phyloP scores from a whole-genome alignment of 805 yeast genomes.

The Saturnispora hagleri region DNA sequence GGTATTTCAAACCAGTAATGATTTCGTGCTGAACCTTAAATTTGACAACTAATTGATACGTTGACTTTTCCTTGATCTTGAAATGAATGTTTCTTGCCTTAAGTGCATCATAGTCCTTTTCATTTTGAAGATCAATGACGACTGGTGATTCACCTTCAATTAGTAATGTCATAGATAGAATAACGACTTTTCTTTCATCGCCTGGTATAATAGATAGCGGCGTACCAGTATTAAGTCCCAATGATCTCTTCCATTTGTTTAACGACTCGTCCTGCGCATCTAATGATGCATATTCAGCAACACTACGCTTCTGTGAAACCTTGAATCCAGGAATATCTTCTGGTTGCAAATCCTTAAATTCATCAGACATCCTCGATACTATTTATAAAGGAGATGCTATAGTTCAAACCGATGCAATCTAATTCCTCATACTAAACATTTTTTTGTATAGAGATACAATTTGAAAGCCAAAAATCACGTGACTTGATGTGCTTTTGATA shows the following conservation, averaged over 20 bases:
- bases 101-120: conserved; percentile 46
- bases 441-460: background rate
- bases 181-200: conserved; percentile 70
- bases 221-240: conserved; percentile 58
- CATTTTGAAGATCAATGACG: conserved; percentile 53
- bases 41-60: conserved; percentile 61
- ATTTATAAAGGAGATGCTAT: too few relatives aligned
- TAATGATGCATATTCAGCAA: conserved; percentile 70
- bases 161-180: conserved; percentile 62
- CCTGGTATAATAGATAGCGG: conserved; percentile 58
- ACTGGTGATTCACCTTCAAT: conserved; percentile 64
- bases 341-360: conserved; percentile 48
- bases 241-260: conserved; percentile 83
- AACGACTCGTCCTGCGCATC: conserved; percentile 89
- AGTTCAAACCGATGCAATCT: background rate
- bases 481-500: background rate
- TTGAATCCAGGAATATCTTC: conserved; percentile 57
- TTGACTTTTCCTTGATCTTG: conserved; percentile 68
- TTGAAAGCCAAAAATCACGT: background rate
- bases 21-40: conserved; percentile 79
- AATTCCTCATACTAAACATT: background rate
- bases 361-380: conserved; percentile 10
- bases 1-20: conserved; percentile 80
- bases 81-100: conserved; percentile 50
- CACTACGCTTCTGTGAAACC: conserved; percentile 63